A percentile compares a stretch with the other conserved stretches of the same genome.
phyloP scores from a whole-genome alignment of 768 basidiomycete species.

The Lentinus brumalis region DNA sequence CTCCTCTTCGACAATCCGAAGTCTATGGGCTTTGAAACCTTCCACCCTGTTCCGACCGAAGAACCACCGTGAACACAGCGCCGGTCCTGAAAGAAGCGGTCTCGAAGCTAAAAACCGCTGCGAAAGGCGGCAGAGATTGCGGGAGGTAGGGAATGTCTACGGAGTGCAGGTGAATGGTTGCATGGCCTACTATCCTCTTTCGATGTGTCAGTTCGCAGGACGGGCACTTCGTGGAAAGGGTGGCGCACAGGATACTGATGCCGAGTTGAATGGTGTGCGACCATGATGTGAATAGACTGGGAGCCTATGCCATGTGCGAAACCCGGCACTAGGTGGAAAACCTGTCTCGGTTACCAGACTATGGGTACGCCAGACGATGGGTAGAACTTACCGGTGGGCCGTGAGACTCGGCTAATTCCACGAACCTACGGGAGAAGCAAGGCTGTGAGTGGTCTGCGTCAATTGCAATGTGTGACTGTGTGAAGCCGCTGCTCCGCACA shows the following conservation, averaged over 20 bases:
- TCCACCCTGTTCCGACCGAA: neutral
- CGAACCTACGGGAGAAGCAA: no score
- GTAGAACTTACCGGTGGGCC: neutral
- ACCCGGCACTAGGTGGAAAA: neutral
- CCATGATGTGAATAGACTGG: neutral
- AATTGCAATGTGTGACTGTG: no score
- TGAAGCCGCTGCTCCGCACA: no score
- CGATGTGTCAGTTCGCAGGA: neutral
- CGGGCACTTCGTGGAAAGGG: neutral
- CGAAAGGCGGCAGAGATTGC: neutral
- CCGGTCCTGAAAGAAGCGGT: neutral
- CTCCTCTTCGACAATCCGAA: neutral
- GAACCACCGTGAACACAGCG: neutral
- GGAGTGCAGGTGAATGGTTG: neutral
- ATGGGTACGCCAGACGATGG: neutral
- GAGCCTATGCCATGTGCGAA: neutral
- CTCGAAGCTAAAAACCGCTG: no score
- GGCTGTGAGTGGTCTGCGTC: no score
- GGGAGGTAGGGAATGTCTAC: neutral
- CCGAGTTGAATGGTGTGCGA: conserved; percentile 1
- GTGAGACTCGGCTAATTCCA: neutral
- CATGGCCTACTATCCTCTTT: neutral
- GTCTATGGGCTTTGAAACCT: neutral
- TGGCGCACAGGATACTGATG: neutral
- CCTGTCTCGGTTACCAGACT: neutral